Base-by-base conservation (phyloP, 306 rosid genomes). In the Ziziphus jujuba region DNA sequence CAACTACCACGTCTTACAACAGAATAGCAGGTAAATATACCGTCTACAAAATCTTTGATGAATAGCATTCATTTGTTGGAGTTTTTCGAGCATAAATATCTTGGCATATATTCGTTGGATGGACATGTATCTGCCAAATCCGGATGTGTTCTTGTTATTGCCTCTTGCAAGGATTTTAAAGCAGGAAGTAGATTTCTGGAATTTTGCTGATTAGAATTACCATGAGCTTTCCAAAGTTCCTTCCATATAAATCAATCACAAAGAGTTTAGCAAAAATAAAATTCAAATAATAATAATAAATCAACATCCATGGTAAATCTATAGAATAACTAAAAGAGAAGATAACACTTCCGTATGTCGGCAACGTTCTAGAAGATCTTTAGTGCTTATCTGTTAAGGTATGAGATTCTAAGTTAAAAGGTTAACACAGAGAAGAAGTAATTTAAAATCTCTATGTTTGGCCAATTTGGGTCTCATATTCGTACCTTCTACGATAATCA, bases 121-220 rank as follows among this genome's bases (percentile, higher is more conserved):
- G 93, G 87, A 74, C 96, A 90, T 11, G 86, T 93, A 67, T 87
- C 96, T 25, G 95, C 92, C 69, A 93, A 79, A 75, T 93, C 99
- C 63, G 85, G 95, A 79, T 93, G 95, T 17, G 74, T 79, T 80
- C 79, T 79, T 20, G 95, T 87, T 36, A 95, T 80, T 59, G 95
- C 88, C 77, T 88, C 87, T 72, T 88, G 91, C 77, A 87, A 78
- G 38, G 96, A 95, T 78, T 84, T 90, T 50, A 93, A 80, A 50
- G 95, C 80, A 57, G 99, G 99, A 69, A 85, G 92, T 59, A 88
- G 78, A 68, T 80, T 87, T 68, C 89, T 82, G 7, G 81, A 81
- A 72, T 74, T 88, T 76, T 86, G 97, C 66, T 88, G 88, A 69
- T 90, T 88, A 34, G 83, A 77, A 76, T 79, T 83, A 12, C 96